Conservation (phyloP, 192 early-diverging fungal species). For the Gryganskiella cystojenkinii region DNA sequence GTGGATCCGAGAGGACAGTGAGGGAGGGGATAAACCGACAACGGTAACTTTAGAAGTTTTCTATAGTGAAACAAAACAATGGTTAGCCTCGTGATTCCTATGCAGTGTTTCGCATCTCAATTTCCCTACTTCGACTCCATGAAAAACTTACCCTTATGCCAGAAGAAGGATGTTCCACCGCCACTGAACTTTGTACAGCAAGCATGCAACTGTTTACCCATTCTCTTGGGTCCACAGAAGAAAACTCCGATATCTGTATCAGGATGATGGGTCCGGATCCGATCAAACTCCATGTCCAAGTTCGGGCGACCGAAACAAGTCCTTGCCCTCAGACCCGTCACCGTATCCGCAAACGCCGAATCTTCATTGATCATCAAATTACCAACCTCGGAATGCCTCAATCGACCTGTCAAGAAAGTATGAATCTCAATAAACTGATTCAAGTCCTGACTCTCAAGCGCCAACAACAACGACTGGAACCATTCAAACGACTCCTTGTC, state of each 20-base stretch:
- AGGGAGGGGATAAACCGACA: no score
- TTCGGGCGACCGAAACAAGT: slow-evolving; percentile 61
- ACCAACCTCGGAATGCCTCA: slow-evolving; percentile 69
- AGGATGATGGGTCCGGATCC: slow-evolving; percentile 51
- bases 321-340: slow-evolving; percentile 55
- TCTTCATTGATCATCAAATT: slow-evolving; percentile 67
- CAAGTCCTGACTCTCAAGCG: slow-evolving; percentile 70
- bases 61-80: not conserved
- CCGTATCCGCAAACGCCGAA: slow-evolving; percentile 52
- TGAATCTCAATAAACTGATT: slow-evolving; percentile 71
- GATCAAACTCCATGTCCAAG: slow-evolving; percentile 55
- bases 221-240: slow-evolving; percentile 79
- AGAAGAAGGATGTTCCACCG: slow-evolving; percentile 28
- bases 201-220: slow-evolving; percentile 54
- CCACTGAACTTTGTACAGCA: slow-evolving; percentile 51
- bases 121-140: not conserved
- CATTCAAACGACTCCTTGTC: slow-evolving; percentile 80
- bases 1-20: no score
- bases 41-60: slow-evolving; percentile 36
- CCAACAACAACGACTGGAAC: slow-evolving; percentile 80
- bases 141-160: slow-evolving; percentile 42
- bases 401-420: slow-evolving; percentile 73
- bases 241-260: slow-evolving; percentile 79
- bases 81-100: not conserved
- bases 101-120: not conserved